These are phyloP conservation scores for Plenodomus lindquistii DNA, from an alignment of 2,329 filamentous ascomycete species.

Conservation along the genomic window DNA sequence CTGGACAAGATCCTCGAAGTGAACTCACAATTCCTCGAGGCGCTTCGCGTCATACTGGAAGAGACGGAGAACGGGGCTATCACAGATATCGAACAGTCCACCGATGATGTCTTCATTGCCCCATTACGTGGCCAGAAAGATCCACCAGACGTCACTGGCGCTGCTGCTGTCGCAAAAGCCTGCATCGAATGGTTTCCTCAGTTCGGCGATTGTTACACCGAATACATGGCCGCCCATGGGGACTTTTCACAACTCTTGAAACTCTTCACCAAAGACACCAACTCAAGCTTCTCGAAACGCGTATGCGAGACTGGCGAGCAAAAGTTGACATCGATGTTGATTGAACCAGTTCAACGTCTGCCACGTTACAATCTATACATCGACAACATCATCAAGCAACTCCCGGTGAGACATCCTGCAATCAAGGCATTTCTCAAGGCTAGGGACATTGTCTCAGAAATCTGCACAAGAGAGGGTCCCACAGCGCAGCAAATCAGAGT, in stretches of 20 bases:
- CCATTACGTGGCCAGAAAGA: constrained; percentile 40
- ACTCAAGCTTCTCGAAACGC: constrained; percentile 79
- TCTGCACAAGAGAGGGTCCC: constrained; percentile 87
- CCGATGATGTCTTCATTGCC: constrained; percentile 45
- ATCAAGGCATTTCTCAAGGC: constrained; percentile 83
- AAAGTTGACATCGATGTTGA: constrained; percentile 84
- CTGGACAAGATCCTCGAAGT: constrained; percentile 79
- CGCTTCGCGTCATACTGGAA: constrained; percentile 76
- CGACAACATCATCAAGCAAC: constrained; percentile 86
- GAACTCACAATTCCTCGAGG: constrained; percentile 79
- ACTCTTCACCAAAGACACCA: constrained; percentile 72
- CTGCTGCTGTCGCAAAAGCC: constrained; percentile 75
- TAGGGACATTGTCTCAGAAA: constrained; percentile 91
- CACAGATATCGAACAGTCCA: constrained; percentile 68
- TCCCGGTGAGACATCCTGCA: constrained; percentile 85
- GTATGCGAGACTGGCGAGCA: constrained; percentile 88
- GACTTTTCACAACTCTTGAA: constrained; percentile 82
- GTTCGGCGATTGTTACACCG: constrained; percentile 87
- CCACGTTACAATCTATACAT: constrained; percentile 96
- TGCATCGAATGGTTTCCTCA: constrained; percentile 91
- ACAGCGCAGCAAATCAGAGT: constrained; percentile 71
- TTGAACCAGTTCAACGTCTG: constrained; percentile 92
- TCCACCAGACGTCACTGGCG: constrained; percentile 73
- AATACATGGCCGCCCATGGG: constrained; percentile 90
- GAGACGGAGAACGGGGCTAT: constrained; percentile 81